phyloP scores from a whole-genome alignment of 163 green algal genomes.

The Chloroidium sp. region DNA sequence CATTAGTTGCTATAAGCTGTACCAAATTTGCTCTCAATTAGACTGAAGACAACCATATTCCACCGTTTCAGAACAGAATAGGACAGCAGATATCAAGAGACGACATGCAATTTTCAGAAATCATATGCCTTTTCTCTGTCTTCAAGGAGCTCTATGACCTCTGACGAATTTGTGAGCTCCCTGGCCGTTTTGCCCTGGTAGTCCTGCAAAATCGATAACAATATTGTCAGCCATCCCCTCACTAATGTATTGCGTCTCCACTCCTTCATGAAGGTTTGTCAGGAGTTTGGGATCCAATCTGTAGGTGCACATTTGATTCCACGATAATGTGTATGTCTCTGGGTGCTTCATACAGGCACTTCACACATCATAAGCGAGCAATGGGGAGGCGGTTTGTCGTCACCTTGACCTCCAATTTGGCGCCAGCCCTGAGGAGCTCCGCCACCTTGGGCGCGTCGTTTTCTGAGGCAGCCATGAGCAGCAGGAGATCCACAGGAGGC shows the following conservation, averaged over 20 bases:
- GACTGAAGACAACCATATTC: too few species aligned
- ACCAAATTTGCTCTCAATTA: too few species aligned
- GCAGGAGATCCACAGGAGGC: slow-evolving; percentile 72
- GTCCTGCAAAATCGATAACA: slow-evolving; percentile 26
- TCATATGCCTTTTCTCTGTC: slow-evolving; percentile 11
- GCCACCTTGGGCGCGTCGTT: slow-evolving; percentile 76
- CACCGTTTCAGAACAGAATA: not conserved
- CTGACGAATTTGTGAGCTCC: slow-evolving; percentile 58
- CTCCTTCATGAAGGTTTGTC: not conserved
- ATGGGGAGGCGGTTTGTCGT: not conserved
- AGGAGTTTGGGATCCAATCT: not conserved
- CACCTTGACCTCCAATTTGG: slow-evolving; percentile 40
- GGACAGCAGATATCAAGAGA: not conserved
- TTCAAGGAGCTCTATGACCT: slow-evolving; percentile 50
- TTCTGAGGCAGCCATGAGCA: slow-evolving; percentile 70
- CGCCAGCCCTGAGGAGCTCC: slow-evolving; percentile 75
- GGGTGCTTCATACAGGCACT: not conserved
- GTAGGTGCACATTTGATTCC: not conserved
- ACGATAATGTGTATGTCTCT: not conserved
- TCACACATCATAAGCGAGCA: not conserved
- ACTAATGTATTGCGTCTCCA: not conserved
- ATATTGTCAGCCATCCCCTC: not conserved
- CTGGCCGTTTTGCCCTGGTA: slow-evolving; percentile 52
- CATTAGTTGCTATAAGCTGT: too few species aligned
- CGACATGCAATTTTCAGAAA: not conserved